Conservation (phyloP, 2,329 filamentous ascomycete genomes). For the Pseudogymnoascus sp. region DNA sequence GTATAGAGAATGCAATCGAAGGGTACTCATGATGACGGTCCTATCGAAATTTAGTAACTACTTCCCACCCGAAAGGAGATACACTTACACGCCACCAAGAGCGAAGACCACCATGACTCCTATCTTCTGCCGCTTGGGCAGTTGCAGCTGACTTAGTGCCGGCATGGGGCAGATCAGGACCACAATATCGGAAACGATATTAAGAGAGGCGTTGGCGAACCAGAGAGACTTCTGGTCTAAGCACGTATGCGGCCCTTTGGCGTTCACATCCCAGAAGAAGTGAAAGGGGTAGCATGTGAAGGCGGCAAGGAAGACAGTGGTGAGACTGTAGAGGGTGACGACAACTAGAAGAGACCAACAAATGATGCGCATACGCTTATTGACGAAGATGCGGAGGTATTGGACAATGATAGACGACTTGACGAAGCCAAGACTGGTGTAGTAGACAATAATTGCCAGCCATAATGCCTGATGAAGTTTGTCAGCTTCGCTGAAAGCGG, state of each 20-base stretch:
- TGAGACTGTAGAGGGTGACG: slow-evolving; percentile 11
- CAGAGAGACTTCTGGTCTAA: slow-evolving; percentile 14
- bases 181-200: slow-evolving; percentile 17
- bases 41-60: slow-evolving; percentile 8
- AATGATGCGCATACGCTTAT: slow-evolving; percentile 16
- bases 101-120: slow-evolving; percentile 17
- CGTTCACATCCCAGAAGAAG: slow-evolving; percentile 13
- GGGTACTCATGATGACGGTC: slow-evolving; percentile 14
- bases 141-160: slow-evolving; percentile 10
- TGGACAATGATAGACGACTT: slow-evolving; percentile 34
- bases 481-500: slow-evolving; percentile 10
- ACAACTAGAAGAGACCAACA: slow-evolving; percentile 15
- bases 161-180: slow-evolving; percentile 17
- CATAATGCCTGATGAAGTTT: slow-evolving; percentile 23
- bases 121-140: slow-evolving; percentile 17
- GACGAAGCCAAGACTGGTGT: slow-evolving; percentile 26
- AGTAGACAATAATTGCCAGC: slow-evolving; percentile 29
- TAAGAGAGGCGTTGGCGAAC: slow-evolving; percentile 17
- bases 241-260: slow-evolving; percentile 10
- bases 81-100: slow-evolving; percentile 19
- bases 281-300: slow-evolving; percentile 16
- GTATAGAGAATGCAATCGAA: slow-evolving; percentile 14
- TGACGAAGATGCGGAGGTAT: slow-evolving; percentile 32
- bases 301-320: slow-evolving; percentile 12
- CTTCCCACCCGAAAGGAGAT: background rate